phyloP scores from a whole-genome alignment of 2,329 filamentous ascomycete genomes.

The Fusarium fracticaudum region DNA sequence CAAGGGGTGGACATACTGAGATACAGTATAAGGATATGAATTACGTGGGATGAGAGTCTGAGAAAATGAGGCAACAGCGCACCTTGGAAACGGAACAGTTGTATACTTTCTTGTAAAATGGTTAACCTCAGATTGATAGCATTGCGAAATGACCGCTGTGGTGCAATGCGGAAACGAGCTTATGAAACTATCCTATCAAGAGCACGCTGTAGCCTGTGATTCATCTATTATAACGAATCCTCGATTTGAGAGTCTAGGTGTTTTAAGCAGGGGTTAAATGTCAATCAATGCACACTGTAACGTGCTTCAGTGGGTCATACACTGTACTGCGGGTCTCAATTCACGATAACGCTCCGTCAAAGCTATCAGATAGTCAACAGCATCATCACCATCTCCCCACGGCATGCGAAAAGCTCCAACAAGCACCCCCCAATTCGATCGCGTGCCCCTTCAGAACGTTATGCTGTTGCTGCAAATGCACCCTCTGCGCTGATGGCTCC shows the following conservation, averaged over 20 bases:
- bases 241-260: neutral
- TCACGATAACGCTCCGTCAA: slow-evolving; percentile 30
- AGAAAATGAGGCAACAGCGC: neutral
- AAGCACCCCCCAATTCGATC: neutral
- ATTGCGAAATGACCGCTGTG: neutral
- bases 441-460: slow-evolving; percentile 31
- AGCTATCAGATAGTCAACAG: slow-evolving; percentile 31
- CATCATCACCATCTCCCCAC: slow-evolving; percentile 19
- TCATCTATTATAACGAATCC: neutral
- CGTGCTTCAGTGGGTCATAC: slow-evolving; percentile 2
- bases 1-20: slow-evolving; percentile 67
- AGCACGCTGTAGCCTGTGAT: neutral
- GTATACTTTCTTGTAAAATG: neutral
- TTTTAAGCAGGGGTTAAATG: neutral
- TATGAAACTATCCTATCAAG: neutral
- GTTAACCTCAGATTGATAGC: neutral
- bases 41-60: slow-evolving; percentile 1
- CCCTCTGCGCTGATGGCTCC: slow-evolving; percentile 61
- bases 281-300: neutral
- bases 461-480: slow-evolving; percentile 41
- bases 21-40: neutral
- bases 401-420: neutral
- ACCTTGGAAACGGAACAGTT: neutral
- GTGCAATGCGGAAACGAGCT: neutral
- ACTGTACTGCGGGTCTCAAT: slow-evolving; percentile 24